Evolutionary conservation across 345 rosid genomes (phyloP).

Genomic region (Pugionium dolabratum): DNA sequence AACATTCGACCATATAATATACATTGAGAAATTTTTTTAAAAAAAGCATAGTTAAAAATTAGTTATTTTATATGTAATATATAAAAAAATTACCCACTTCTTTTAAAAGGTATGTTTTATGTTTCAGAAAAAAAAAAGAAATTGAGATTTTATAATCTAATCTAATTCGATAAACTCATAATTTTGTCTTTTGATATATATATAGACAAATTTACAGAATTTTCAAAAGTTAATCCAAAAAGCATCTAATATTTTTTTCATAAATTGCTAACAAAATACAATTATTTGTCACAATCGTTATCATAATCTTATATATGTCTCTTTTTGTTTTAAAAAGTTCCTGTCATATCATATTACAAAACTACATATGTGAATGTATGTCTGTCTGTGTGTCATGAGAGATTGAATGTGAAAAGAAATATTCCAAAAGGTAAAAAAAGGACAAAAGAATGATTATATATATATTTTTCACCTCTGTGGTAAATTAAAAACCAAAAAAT

Average conservation of each 20-base stretch:
- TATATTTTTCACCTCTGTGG: constrained; percentile 30
- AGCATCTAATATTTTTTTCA: constrained; percentile 18
- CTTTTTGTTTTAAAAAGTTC: constrained; percentile 32
- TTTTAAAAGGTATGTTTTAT: too few relatives aligned
- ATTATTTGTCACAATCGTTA: constrained; percentile 39
- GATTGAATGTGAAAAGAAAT: constrained; percentile 34
- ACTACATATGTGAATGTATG: background rate
- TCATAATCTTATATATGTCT: constrained; percentile 41
- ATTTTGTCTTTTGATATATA: background rate
- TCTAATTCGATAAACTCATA: background rate
- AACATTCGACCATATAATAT: constrained; percentile 8
- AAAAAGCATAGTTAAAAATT: too few relatives aligned
- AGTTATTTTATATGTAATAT: too few relatives aligned
- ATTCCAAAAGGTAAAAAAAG: constrained; percentile 37
- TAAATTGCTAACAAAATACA: background rate
- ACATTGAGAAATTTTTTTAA: too few relatives aligned
- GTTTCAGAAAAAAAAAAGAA: background rate
- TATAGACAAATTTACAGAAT: constrained; percentile 3
- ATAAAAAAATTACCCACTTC: too few relatives aligned
- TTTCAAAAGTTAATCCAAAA: constrained; percentile 29
- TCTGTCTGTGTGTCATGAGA: constrained; percentile 25
- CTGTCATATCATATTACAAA: constrained; percentile 27
- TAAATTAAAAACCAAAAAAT: constrained; percentile 34
- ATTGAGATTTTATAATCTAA: too few relatives aligned
- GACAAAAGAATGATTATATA: constrained; percentile 43